These are phyloP conservation scores for Fonsecaea pugnacius DNA, from an alignment of 2,329 filamentous ascomycete species.

Conservation along the genomic window DNA sequence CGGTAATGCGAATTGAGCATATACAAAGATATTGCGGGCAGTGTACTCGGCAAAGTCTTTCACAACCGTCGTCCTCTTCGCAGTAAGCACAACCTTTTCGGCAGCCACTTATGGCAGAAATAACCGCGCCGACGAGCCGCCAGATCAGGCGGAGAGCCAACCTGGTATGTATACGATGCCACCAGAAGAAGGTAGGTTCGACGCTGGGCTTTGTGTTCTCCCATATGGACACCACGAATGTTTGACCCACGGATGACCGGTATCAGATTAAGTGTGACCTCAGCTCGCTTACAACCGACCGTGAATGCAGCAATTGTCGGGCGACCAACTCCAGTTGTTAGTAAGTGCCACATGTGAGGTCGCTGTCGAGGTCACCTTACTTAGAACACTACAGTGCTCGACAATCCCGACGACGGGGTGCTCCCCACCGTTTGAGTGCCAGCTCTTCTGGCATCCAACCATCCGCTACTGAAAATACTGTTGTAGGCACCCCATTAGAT, in stretches of 20 bases:
- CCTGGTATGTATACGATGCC: not conserved
- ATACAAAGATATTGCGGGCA: not conserved
- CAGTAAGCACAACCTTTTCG: not conserved
- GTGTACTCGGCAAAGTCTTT: not conserved
- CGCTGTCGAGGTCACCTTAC: not conserved
- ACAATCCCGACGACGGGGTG: not conserved
- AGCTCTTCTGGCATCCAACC: not conserved
- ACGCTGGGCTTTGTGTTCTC: not conserved
- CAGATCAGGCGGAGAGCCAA: not conserved
- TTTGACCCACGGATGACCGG: not conserved
- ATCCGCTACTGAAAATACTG: not conserved
- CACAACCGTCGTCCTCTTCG: not conserved
- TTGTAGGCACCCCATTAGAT: not conserved
- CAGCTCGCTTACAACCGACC: not conserved
- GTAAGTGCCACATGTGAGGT: not conserved
- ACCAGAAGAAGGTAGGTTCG: conserved; percentile 1
- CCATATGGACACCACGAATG: not conserved
- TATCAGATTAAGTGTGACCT: conserved; percentile 1
- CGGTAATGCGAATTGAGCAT: not conserved
- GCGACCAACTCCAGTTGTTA: not conserved
- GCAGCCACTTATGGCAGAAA: not conserved
- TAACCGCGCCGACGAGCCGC: not conserved
- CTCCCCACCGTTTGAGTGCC: not conserved
- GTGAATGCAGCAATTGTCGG: not conserved
- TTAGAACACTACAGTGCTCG: not conserved